phyloP scores from a whole-genome alignment of 2,329 filamentous ascomycete genomes.

The Exophiala calicioides region DNA sequence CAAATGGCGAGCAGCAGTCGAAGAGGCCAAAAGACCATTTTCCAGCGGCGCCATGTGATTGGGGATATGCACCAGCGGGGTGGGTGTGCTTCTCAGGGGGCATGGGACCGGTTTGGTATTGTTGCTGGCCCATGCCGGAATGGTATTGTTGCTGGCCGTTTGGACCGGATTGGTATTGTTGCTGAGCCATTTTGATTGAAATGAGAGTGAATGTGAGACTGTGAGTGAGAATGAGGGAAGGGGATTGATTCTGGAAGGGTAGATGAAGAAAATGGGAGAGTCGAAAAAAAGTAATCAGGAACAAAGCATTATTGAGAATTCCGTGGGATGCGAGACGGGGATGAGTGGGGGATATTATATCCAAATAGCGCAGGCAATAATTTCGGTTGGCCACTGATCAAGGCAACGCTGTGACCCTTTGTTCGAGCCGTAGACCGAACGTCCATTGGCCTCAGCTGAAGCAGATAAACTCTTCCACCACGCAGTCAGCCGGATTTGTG shows the following conservation, averaged over 20 bases:
- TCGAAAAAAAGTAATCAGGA: background rate
- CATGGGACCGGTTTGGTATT: background rate
- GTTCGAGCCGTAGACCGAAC: no score
- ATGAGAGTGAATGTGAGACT: constrained; percentile 1
- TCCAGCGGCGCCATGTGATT: constrained; percentile 13
- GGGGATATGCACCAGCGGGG: constrained; percentile 4
- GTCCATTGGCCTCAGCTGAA: no score
- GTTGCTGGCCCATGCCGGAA: no score
- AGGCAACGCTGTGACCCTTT: no score
- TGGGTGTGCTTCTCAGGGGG: constrained; percentile 2
- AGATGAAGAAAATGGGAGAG: background rate
- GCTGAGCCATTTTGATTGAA: constrained; percentile 5
- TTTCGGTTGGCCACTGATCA: constrained; percentile 5
- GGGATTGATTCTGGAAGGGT: background rate
- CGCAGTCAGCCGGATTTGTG: no score
- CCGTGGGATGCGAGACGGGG: background rate
- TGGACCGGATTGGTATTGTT: background rate
- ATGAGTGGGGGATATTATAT: constrained; percentile 1
- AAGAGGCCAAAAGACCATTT: constrained; percentile 38
- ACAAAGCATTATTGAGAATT: background rate
- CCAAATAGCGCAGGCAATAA: constrained; percentile 3
- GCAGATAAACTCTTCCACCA: no score
- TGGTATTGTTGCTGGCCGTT: background rate
- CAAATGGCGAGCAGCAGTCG: constrained; percentile 37
- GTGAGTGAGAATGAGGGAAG: background rate